A percentile compares a stretch with the other conserved stretches of the same genome.
Conservation (phyloP, 257 asterid species). For the Nyctanthes arbortristis region DNA sequence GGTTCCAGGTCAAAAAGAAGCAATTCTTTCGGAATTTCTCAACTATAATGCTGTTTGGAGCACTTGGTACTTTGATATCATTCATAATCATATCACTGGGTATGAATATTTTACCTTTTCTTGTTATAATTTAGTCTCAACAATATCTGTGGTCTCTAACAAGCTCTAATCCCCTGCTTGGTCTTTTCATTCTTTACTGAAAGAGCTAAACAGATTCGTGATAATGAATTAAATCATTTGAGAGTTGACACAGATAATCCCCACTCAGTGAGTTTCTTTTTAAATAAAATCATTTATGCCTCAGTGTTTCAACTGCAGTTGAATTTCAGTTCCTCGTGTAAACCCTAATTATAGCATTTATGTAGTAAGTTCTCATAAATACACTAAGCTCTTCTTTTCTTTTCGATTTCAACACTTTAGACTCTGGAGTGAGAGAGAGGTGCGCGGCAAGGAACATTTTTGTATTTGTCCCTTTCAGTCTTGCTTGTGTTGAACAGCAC, state of each 20-base stretch:
- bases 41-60: slow-evolving; percentile 90
- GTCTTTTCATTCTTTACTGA: slow-evolving; percentile 1
- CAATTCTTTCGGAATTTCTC: slow-evolving; percentile 96
- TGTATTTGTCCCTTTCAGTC: neutral
- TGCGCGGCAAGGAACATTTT: slow-evolving; percentile 14
- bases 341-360: slow-evolving; percentile 11
- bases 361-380: slow-evolving; percentile 8
- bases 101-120: slow-evolving; percentile 33
- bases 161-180: slow-evolving; percentile 3
- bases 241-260: neutral
- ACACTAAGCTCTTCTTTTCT: slow-evolving; percentile 6
- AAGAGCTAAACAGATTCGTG: slow-evolving; percentile 16
- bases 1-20: slow-evolving; percentile 99
- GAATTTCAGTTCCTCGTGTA: slow-evolving; percentile 1
- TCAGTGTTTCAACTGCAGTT: slow-evolving; percentile 17
- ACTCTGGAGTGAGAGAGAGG: neutral
- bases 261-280: no score
- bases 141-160: neutral
- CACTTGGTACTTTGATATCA: slow-evolving; percentile 93
- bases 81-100: slow-evolving; percentile 81
- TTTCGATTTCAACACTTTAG: no score
- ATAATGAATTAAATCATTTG: neutral
- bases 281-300: no score
- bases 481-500: slow-evolving; percentile 3
- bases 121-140: slow-evolving; percentile 18